phyloP scores from a whole-genome alignment of 108 stramenopile species.

The Nannochloropsis granulata region DNA sequence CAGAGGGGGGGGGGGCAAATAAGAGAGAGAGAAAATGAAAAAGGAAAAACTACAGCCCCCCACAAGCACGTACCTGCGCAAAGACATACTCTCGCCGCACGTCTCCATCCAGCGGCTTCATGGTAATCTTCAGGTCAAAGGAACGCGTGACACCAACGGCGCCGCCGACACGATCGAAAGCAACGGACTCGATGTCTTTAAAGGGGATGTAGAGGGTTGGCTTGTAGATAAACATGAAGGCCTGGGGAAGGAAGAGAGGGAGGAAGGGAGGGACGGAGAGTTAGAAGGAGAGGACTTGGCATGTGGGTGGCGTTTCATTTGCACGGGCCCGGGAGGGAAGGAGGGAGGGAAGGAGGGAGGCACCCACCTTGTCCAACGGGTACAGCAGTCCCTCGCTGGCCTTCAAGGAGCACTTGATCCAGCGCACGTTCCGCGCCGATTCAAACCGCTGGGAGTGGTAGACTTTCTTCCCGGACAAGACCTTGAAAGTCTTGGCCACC shows the following conservation, averaged over 20 bases:
- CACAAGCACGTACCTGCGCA: background rate
- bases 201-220: slow-evolving; percentile 89
- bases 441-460: slow-evolving; percentile 83
- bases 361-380: slow-evolving; percentile 67
- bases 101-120: background rate
- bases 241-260: slow-evolving; percentile 22
- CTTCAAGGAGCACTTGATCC: slow-evolving; percentile 42
- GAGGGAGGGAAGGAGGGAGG: background rate
- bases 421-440: slow-evolving; percentile 57
- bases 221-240: slow-evolving; percentile 99
- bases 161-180: slow-evolving; percentile 86
- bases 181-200: slow-evolving; percentile 85
- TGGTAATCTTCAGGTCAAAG: background rate
- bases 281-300: background rate
- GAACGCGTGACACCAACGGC: slow-evolving; percentile 7
- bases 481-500: slow-evolving; percentile 94
- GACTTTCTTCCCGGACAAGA: slow-evolving; percentile 86
- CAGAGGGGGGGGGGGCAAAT: background rate
- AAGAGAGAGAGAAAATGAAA: background rate
- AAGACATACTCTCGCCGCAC: background rate
- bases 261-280: background rate
- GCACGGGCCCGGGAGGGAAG: background rate
- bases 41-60: background rate
- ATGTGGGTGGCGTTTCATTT: too few relatives aligned
- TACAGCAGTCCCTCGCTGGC: slow-evolving; percentile 94